Evolutionary conservation across 2,329 filamentous ascomycete genomes (phyloP).

Genomic region (Ophiostoma ips): DNA sequence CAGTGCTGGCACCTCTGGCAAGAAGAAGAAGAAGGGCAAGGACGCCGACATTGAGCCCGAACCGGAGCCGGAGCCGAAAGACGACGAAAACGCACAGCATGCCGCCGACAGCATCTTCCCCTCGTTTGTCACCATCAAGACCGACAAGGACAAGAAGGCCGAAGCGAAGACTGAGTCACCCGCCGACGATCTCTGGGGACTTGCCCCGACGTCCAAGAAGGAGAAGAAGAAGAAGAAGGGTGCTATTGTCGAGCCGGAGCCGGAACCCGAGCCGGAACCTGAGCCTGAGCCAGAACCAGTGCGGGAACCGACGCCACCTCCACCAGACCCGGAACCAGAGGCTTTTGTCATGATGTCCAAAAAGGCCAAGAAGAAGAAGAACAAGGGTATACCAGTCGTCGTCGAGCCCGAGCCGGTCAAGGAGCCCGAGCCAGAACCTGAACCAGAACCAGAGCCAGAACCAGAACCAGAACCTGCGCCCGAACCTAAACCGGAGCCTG

Average conservation of each 20-base stretch:
- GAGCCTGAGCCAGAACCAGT: neutral
- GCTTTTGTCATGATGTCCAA: conserved; percentile 3
- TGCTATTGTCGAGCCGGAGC: conserved; percentile 8
- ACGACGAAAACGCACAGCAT: neutral
- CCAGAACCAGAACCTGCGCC: conserved; percentile 3
- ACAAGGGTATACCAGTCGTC: conserved; percentile 3
- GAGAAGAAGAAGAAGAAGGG: conserved; percentile 4
- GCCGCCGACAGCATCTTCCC: neutral
- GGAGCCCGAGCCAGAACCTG: conserved; percentile 7
- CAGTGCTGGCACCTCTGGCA: neutral
- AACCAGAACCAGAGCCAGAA: conserved; percentile 6
- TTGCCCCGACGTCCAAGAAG: neutral
- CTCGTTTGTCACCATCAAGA: conserved; percentile 2
- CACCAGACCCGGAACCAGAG: conserved; percentile 4
- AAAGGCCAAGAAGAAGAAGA: conserved; percentile 11
- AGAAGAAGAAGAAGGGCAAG: conserved; percentile 14
- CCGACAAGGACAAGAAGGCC: conserved; percentile 6
- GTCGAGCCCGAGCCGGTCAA: conserved; percentile 4
- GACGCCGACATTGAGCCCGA: conserved; percentile 10
- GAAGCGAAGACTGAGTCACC: neutral
- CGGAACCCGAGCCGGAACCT: conserved; percentile 11
- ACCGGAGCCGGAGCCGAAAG: conserved; percentile 5
- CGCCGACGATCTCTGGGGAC: neutral
- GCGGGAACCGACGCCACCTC: conserved; percentile 6
- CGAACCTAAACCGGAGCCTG: conserved; percentile 1